These are phyloP conservation scores for Claviceps monticola DNA, from an alignment of 2,329 filamentous ascomycete genomes.

Conservation along the genomic window DNA sequence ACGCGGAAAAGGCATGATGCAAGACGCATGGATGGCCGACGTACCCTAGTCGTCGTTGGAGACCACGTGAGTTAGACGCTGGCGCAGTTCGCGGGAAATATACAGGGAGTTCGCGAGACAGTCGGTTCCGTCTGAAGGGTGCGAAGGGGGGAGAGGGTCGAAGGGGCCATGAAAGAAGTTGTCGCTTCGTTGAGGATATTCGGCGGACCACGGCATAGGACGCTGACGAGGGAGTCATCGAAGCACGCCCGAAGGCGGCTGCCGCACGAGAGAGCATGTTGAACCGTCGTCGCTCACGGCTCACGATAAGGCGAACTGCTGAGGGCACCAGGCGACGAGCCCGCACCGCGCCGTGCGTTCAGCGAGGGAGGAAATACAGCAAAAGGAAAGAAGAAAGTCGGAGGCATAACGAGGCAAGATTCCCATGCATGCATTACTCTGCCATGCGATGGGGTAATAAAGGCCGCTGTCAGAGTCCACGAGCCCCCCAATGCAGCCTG, in stretches of 20 bases:
- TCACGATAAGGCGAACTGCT: neutral
- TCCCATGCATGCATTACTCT: neutral
- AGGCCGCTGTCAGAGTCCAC: neutral
- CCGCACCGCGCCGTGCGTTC: neutral
- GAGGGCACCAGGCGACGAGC: neutral
- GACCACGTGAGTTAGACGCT: neutral
- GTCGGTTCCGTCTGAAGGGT: slow-evolving; percentile 10
- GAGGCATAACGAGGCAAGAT: neutral
- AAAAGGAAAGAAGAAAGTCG: neutral
- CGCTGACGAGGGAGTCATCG: slow-evolving; percentile 9
- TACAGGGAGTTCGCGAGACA: slow-evolving; percentile 14
- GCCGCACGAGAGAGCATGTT: slow-evolving; percentile 12
- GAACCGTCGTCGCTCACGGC: slow-evolving; percentile 1
- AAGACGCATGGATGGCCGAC: neutral
- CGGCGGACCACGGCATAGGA: slow-evolving; percentile 9
- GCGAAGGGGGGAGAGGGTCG: no score
- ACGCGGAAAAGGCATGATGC: neutral
- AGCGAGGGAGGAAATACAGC: neutral
- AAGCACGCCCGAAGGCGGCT: slow-evolving; percentile 11
- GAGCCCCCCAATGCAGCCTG: neutral
- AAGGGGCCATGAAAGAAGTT: slow-evolving; percentile 22
- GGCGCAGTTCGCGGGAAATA: slow-evolving; percentile 17
- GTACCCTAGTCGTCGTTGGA: slow-evolving; percentile 4
- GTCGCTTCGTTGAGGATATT: slow-evolving; percentile 7
- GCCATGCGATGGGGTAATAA: neutral